phyloP scores from a whole-genome alignment of 129 eudicot genomes.

The sunflower (Helianthus annuus) region HanXRQr2.0-SUNRISE NC_035436.2:202087939-202088438 shows the following conservation, averaged over 20 bases:
- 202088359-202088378: no score
- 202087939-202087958: no score
- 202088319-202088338: no score
- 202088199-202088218: not conserved
- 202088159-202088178: not conserved
- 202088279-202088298: no score
- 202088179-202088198: not conserved
- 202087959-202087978: no score
- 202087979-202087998: not conserved
- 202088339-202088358: no score
- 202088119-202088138: not conserved
- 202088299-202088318: no score
- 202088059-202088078: not conserved
- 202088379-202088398: no score
- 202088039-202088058: not conserved
- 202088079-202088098: conserved; percentile 2
- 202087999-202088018: no score
- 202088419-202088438: not conserved
- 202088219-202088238: not conserved
- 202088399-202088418: not conserved
- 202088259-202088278: not conserved
- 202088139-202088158: not conserved
- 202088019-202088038: no score
- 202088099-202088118: not conserved
- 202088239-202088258: not conserved